Evolutionary conservation across 257 asterid species (phyloP).

Genomic region (Lantana camara): DNA sequence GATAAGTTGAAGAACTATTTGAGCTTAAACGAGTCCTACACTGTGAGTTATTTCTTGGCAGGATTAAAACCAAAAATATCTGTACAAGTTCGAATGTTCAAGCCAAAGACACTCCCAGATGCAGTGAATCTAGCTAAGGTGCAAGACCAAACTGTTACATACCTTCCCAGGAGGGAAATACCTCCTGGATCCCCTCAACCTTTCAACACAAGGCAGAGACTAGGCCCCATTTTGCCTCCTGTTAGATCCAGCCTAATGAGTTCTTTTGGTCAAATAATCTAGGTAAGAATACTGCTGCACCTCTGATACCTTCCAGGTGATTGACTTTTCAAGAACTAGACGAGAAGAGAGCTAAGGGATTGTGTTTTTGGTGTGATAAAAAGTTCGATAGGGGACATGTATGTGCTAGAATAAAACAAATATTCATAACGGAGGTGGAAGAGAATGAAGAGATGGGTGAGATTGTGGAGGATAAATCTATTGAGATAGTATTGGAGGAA

Average conservation of each 20-base stretch:
- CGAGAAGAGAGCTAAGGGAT: slow-evolving; percentile 1
- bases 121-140: background rate
- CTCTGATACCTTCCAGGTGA: background rate
- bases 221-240: too few relatives aligned
- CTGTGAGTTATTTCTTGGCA: background rate
- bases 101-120: background rate
- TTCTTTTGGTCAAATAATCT: too few relatives aligned
- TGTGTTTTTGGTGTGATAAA: slow-evolving; percentile 6
- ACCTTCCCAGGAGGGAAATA: too few relatives aligned
- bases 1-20: background rate
- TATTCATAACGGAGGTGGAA: background rate
- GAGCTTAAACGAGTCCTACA: background rate
- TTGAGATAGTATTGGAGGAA: too few relatives aligned
- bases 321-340: background rate
- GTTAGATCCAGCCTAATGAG: too few relatives aligned
- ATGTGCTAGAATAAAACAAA: background rate
- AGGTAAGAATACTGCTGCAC: too few relatives aligned
- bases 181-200: too few relatives aligned
- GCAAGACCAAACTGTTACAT: background rate
- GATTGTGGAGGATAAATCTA: too few relatives aligned
- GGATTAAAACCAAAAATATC: background rate
- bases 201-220: too few relatives aligned
- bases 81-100: background rate
- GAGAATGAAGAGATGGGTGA: too few relatives aligned
- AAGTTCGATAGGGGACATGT: background rate